phyloP scores from a whole-genome alignment of 2,329 filamentous ascomycete species.

The Neonectria faginata region DNA sequence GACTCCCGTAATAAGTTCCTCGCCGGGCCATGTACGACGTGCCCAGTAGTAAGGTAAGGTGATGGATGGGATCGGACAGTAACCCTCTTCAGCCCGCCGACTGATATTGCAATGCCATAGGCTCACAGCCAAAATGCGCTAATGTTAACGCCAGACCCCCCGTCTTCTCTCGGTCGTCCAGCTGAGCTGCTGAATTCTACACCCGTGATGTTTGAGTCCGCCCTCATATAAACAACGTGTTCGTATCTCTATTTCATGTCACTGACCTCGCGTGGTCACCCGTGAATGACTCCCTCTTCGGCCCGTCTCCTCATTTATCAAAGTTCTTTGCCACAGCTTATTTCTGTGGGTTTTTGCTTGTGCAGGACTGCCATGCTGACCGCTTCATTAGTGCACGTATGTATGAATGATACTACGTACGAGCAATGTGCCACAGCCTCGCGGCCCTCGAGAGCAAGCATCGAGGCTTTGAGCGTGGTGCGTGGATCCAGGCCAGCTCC shows the following conservation, averaged over 20 bases:
- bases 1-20: neutral
- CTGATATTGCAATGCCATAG: constrained; percentile 19
- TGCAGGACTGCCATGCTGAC: constrained; percentile 6
- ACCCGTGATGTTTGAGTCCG: too few species aligned
- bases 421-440: constrained; percentile 16
- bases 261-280: constrained; percentile 12
- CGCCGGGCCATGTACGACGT: neutral
- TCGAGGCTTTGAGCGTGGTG: constrained; percentile 10
- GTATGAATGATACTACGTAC: too few species aligned
- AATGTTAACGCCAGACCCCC: constrained; percentile 7
- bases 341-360: constrained; percentile 14
- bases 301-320: neutral
- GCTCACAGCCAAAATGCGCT: constrained; percentile 14
- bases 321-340: neutral
- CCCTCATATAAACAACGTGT: neutral
- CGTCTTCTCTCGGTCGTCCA: constrained; percentile 1
- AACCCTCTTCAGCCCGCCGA: constrained; percentile 8
- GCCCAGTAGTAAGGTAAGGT: constrained; percentile 2
- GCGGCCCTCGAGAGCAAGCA: constrained; percentile 3
- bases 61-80: constrained; percentile 14
- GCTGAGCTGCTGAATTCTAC: neutral
- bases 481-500: constrained; percentile 20
- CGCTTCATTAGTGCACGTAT: neutral
- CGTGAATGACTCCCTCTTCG: constrained; percentile 11
- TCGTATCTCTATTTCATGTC: neutral